A percentile compares a stretch with the other conserved stretches of the same genome.
Evolutionary conservation across 352 stramenopile genomes (phyloP).

Genomic region (Vaucheria bursata): DNA sequence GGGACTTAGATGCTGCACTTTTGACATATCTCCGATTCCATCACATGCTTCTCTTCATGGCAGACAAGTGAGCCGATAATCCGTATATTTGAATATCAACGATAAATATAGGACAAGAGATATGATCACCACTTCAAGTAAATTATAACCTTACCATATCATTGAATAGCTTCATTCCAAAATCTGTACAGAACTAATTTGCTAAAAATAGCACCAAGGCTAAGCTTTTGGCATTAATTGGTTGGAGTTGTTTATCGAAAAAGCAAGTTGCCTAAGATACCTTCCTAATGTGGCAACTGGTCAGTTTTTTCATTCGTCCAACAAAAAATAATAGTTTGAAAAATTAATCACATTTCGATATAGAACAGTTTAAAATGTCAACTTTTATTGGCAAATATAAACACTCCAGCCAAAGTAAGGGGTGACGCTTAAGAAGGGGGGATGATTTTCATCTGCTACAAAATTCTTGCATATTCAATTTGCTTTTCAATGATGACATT

Average conservation of each 20-base stretch:
- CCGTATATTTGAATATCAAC: neutral
- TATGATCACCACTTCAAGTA: neutral
- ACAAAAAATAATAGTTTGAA: no score
- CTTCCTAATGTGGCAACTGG: no score
- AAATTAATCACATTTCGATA: no score
- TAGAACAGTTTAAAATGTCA: no score
- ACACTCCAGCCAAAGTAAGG: neutral
- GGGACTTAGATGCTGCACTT: neutral
- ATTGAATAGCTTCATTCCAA: neutral
- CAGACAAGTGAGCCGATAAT: neutral
- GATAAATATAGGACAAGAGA: neutral
- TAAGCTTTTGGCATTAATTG: neutral
- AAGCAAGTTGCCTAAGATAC: no score
- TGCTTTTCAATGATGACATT: neutral
- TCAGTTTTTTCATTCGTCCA: no score
- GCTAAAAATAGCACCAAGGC: neutral
- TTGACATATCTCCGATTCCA: conserved; percentile 3
- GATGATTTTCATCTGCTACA: neutral
- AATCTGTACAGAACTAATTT: neutral
- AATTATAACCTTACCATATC: neutral
- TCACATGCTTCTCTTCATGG: conserved; percentile 12
- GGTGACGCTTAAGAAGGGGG: neutral
- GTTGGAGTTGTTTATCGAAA: neutral
- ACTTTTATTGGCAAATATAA: neutral
- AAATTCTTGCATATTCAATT: neutral